Base-by-base conservation (phyloP, 202 grass and related monocot genomes). In the Miscanthus sacchariflorus region DNA sequence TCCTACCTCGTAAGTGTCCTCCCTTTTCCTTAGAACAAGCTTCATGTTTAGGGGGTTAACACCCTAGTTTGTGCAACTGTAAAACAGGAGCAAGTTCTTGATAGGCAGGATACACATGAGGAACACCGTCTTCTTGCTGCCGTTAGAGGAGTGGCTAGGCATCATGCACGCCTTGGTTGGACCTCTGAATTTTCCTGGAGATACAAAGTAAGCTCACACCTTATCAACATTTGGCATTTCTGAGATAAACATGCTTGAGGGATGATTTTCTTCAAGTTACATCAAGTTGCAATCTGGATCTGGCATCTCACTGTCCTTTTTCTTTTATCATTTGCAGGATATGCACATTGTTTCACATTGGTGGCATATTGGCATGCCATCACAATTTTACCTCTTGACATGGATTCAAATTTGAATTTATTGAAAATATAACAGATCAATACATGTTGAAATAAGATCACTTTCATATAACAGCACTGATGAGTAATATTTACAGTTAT, bases 1-100 rank as follows among this genome's bases (percentile, higher is more conserved):
- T 86, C 88, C 15, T 90, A 90, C 83, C 40, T 86, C 8, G 88
- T 86, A 81, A 52, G 17, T 82, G n/a, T 78, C 70, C 70, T 68
- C 14, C 4, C 14, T 77, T 81, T 77, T 82, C 28, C 12, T 82
- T 89, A 70, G 14, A 54, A 78, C 48, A 65, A 5, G 19, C 65
- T 71, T n/a, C 30, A 52, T 77, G 6, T 65, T 82, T 77, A 39
- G 42, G 25, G 39, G 52, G 54, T 40, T 90, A 82, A 86, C 17
- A 49, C 25, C 6, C 17, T 77, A 78, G 11, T 61, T 71, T 82
- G 27, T 78, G 73, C 15, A n/a, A 82, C 23, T 77, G 49, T 17
- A 39, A 58, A 70, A 86, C 50, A 90, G 88, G 83, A 90, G 40
- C 88, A 90, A 82, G 65, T 90, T 72, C 83, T 90, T 86, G 78